Conservation (phyloP, 2,329 filamentous ascomycete species). For the Pseudocercospora eumusae region DNA sequence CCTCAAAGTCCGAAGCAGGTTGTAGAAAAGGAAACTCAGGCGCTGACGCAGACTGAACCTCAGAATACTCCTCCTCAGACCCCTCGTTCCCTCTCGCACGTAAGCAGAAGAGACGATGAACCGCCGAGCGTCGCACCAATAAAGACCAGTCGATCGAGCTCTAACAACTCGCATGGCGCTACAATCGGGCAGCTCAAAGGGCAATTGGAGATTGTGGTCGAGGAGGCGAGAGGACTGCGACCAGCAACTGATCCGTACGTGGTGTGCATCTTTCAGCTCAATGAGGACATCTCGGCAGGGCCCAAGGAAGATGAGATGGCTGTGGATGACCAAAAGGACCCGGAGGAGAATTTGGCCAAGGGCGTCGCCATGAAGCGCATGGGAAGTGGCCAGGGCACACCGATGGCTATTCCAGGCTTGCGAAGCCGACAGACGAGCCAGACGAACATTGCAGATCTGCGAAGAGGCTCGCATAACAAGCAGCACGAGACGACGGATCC, state of each 20-base stretch:
- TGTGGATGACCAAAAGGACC: conserved; percentile 33
- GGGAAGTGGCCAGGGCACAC: conserved; percentile 76
- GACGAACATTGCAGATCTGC: conserved; percentile 73
- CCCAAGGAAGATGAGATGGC: conserved; percentile 63
- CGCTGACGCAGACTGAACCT: conserved; percentile 80
- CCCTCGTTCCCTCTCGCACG: conserved; percentile 78
- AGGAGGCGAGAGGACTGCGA: conserved; percentile 78
- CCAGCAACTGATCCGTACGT: conserved; percentile 89
- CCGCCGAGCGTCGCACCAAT: conserved; percentile 41
- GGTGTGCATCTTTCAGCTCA: conserved; percentile 94
- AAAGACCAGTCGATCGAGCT: conserved; percentile 40
- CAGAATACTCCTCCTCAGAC: conserved; percentile 94
- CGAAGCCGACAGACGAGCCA: conserved; percentile 94
- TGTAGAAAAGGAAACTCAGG: conserved; percentile 62
- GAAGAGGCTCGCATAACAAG: conserved; percentile 49
- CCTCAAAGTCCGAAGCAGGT: conserved; percentile 46
- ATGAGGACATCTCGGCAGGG: conserved; percentile 90
- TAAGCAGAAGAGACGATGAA: conserved; percentile 46
- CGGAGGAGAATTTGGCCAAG: conserved; percentile 57
- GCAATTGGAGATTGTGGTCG: conserved; percentile 85
- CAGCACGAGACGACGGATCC: conserved; percentile 75
- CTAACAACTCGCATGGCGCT: conserved; percentile 43
- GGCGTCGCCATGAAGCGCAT: conserved; percentile 56
- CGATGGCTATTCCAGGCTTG: conserved; percentile 90
- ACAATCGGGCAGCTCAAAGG: conserved; percentile 75